These are phyloP conservation scores for Penicillium sp. DNA, from an alignment of 2,329 filamentous ascomycete species.

Conservation along the genomic window DNA sequence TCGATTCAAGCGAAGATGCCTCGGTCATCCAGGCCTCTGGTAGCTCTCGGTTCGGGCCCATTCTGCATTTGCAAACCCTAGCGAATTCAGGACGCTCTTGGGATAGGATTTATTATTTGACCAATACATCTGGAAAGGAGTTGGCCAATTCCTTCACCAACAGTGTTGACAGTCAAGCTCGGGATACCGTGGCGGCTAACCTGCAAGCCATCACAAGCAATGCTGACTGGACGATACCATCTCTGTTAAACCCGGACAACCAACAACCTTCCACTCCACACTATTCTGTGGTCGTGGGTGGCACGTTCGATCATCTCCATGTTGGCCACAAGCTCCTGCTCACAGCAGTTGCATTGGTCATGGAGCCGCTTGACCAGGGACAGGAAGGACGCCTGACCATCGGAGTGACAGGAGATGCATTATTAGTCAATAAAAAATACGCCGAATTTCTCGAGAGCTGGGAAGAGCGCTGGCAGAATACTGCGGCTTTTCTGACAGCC, in stretches of 20 bases:
- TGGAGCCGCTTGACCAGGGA: slow-evolving; percentile 49
- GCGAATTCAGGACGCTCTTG: slow-evolving; percentile 38
- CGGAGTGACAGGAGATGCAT: slow-evolving; percentile 82
- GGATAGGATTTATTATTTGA: slow-evolving; percentile 33
- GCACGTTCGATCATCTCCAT: slow-evolving; percentile 95
- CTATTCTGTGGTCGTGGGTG: slow-evolving; percentile 72
- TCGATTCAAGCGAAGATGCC: slow-evolving; percentile 50
- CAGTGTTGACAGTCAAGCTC: slow-evolving; percentile 23
- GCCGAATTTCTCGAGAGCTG: slow-evolving; percentile 76
- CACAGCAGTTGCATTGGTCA: slow-evolving; percentile 74
- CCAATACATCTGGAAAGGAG: slow-evolving; percentile 27
- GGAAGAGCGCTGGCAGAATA: slow-evolving; percentile 65
- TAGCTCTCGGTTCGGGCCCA: slow-evolving; percentile 44
- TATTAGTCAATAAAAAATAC: slow-evolving; percentile 86
- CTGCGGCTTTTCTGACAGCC: slow-evolving; percentile 65
- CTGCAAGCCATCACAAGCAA: slow-evolving; percentile 23
- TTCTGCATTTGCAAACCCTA: slow-evolving; percentile 49
- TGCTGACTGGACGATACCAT: slow-evolving; percentile 22
- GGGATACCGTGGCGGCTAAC: slow-evolving; percentile 18
- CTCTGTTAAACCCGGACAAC: slow-evolving; percentile 25
- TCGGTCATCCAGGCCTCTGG: slow-evolving; percentile 24
- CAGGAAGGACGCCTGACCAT: slow-evolving; percentile 63
- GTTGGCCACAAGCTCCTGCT: slow-evolving; percentile 93
- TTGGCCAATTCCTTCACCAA: slow-evolving; percentile 38
- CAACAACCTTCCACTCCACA: slow-evolving; percentile 38